Evolutionary conservation across 805 yeast genomes (phyloP), one percentile per base, ranked within the genome.

Genomic region (Zygoascus bituminiphila): DNA sequence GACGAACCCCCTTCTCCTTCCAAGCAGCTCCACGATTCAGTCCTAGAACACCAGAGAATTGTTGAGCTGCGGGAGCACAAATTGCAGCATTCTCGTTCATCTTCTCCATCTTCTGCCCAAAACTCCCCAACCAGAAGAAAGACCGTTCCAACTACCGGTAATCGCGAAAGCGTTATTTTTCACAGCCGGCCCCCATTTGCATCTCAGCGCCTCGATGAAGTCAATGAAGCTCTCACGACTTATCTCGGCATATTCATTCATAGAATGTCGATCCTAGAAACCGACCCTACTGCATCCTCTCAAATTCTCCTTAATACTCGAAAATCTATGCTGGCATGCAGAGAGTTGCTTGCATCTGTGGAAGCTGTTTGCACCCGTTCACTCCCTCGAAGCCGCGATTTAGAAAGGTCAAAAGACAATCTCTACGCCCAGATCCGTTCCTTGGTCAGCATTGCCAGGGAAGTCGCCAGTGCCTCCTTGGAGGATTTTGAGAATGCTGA

Each of bases 291-390:
- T 7, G 61, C 66, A 4, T 55, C 63, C 17, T 56, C 58, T 1
- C 62, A 59, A 45, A 56, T 68, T 23, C 59, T 68, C 31, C 51
- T 58, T 43, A 60, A 61, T 44, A 66, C 71, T 4, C 57, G 71
- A 10, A 67, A 63, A 47, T 59, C 68, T 35, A 68, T 68, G 64
- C 62, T 66, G 19, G 68, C 69, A 1, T 64, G 69, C 40, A 62
- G 71, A 20, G 71, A 69, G 52, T 59, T 68, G 20, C 56, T 68
- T 23, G 61, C 63, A 0, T 62, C 62, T 6, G 64, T 67, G 4
- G 71, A 68, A 45, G 54, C 61, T 5, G 54, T 65, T 24, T 54
- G 59, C 15, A 43, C 57, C 7, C 51, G 55, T 36, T 50, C 59
- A 15, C 57, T 49, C 20, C 63, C 66, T 1, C 51, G 62, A 15